Evolutionary conservation across 2,329 filamentous ascomycete species (phyloP).

Genomic region (Grosmannia clavigera): DNA sequence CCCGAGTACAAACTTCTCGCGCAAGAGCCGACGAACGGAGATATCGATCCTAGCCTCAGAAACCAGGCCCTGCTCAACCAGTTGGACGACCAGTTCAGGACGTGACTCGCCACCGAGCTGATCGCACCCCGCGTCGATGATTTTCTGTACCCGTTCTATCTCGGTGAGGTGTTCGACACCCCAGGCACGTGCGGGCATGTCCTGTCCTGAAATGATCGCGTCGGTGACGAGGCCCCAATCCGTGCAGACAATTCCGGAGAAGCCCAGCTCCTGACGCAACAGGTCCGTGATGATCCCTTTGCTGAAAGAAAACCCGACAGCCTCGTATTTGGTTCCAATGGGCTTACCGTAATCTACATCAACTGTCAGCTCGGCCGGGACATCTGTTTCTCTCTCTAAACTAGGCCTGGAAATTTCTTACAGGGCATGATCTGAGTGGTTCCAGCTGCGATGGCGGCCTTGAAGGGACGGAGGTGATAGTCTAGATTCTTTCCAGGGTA

Average conservation of each 20-base stretch:
- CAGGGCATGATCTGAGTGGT: constrained; percentile 34
- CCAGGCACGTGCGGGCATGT: constrained; percentile 36
- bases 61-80: constrained; percentile 28
- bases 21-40: constrained; percentile 32
- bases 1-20: constrained; percentile 38
- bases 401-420: neutral
- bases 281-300: constrained; percentile 37
- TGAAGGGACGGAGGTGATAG: constrained; percentile 37
- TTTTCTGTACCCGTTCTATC: constrained; percentile 26
- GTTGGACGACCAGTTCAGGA: constrained; percentile 34
- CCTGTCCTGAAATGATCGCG: constrained; percentile 25
- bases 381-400: neutral
- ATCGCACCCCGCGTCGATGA: constrained; percentile 38
- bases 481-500: constrained; percentile 39
- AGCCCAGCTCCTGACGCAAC: constrained; percentile 32
- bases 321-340: constrained; percentile 31
- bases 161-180: constrained; percentile 32
- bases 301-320: constrained; percentile 39
- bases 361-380: too few relatives aligned
- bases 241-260: constrained; percentile 36
- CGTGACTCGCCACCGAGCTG: constrained; percentile 38
- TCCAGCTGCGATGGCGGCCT: constrained; percentile 34
- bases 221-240: constrained; percentile 43
- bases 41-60: constrained; percentile 30
- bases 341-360: constrained; percentile 16